Conservation (phyloP, 2,329 filamentous ascomycete species). For the Conoideocrella luteorostrata region DNA sequence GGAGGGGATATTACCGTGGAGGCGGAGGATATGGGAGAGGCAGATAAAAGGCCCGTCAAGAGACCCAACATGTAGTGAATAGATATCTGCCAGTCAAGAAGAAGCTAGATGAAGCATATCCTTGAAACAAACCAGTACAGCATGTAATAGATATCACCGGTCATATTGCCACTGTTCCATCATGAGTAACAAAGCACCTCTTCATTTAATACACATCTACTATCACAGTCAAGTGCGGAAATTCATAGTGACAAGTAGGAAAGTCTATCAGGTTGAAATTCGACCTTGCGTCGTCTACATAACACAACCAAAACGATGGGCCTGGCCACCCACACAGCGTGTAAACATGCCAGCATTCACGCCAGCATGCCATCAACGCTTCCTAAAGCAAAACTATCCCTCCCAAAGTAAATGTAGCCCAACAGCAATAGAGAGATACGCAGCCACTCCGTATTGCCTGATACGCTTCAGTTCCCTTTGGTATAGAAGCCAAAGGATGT, state of each 20-base stretch:
- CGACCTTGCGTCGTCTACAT: constrained; percentile 3
- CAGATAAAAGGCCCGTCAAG: neutral
- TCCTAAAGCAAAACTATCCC: neutral
- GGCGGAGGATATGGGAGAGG: constrained; percentile 5
- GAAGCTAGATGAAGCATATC: too few relatives aligned
- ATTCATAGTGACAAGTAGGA: constrained; percentile 1
- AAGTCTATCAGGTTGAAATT: constrained; percentile 7
- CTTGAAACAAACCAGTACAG: too few relatives aligned
- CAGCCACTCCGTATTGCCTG: neutral
- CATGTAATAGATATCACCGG: neutral
- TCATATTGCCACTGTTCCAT: too few relatives aligned
- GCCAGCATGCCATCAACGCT: neutral
- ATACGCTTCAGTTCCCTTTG: neutral
- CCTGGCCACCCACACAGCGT: neutral
- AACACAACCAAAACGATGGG: neutral
- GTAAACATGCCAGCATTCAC: neutral
- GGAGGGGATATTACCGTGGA: constrained; percentile 13
- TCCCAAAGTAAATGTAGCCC: neutral
- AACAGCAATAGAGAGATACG: neutral
- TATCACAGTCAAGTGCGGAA: too few relatives aligned
- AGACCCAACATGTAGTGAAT: too few relatives aligned
- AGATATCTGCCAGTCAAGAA: too few relatives aligned
- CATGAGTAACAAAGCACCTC: too few relatives aligned
- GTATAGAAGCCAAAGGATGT: neutral
- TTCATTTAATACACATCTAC: too few relatives aligned